Base-by-base conservation (phyloP, 2,329 filamentous ascomycete genomes). In the Calonectria hongkongensis region DNA sequence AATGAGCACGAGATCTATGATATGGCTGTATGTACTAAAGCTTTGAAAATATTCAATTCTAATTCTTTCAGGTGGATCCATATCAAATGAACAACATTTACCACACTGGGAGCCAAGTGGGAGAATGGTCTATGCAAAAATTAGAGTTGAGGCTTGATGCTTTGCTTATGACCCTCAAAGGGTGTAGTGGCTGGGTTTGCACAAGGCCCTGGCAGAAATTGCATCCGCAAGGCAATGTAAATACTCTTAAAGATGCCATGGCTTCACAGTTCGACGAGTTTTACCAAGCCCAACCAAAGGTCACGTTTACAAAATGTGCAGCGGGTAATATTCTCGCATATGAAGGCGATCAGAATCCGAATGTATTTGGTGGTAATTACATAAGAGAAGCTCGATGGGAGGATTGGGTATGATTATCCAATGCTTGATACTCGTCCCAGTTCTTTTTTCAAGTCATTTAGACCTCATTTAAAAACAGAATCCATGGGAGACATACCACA, bases 1-100 rank as follows among this genome's bases (percentile, higher is more conserved):
- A 48, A 48, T 25, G 45, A 48, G 45, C 45, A 48, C n/a, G 45
- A 48, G 21, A n/a, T 48, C 45, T 48, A 48, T 25, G 21, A 48
- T 7, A 48, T 48, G 45, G 25, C n/a, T 25, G 45, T 48, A 25
- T 3, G 45, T 48, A 33, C 30, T 33, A 33, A 33, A 9, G 9
- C 5, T 33, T 33, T 9, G 9, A 33, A 5, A 5, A 33, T 33
- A 9, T 9, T 33, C 30, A 33, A 33, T 33, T 33, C 30, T 33
- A 33, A 33, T 33, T 33, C 30, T 33, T 48, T 8, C n/a, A 48
- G 45, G 9, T 48, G 45, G 45, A 48, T 25, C 45, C 45, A 48
- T 48, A 48, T 12, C 45, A 48, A 48, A 48, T 48, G 45, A 48
- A 48, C 7, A 48, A 48, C n/a, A 18, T 48, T 10, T 25, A 25